Base-by-base conservation (phyloP, 2,329 filamentous ascomycete species). In the Raffaelea albimanens region DNA sequence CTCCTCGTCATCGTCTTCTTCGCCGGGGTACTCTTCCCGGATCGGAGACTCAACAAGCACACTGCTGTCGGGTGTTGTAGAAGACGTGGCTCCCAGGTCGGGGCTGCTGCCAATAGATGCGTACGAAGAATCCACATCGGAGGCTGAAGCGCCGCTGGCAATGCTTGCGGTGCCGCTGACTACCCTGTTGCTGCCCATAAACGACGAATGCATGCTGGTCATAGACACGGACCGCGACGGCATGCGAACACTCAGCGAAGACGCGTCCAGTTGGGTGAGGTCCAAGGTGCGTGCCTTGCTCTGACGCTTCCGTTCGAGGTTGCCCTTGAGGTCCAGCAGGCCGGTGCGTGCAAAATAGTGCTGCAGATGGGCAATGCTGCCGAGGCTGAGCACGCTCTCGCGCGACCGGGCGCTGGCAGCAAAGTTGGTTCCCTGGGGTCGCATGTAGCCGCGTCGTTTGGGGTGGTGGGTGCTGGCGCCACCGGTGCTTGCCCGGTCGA, bases 271-370 rank as follows among this genome's bases (percentile, higher is more conserved):
- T 33, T 68, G 66, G 2, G 78, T 76, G 36, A 83, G 62, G 54
- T 83, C 79, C 40, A 83, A 63, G 1, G 76, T 78, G 16, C 69
- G 72, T 16, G 68, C 75, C 58, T 78, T 77, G 52, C 72, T 72
- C 55, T 81, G 55, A 18, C 57, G 52, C 62, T 83, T 85, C 58
- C 85, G 85, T 20, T 86, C 83, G 50, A 94, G 69, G 63, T 94
- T 85, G 46, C 81, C 93, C 63, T 96, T 96, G 48, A 91, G 89
- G 60, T 98, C 93, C 44, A 98, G 69, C 53, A 98, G 68, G 5
- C 93, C 93, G 1, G 93, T 98, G 50, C 93, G 77, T 33, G 93
- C 91, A 69, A 98, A 98, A 67, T 97, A 98, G 68, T 97, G 95
- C 66, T 98, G 93, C 60, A 98, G 72, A 68, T 98, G 93, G 48